phyloP scores from a whole-genome alignment of 2,329 filamentous ascomycete species.

The Cryphonectria nitschkei region DNA sequence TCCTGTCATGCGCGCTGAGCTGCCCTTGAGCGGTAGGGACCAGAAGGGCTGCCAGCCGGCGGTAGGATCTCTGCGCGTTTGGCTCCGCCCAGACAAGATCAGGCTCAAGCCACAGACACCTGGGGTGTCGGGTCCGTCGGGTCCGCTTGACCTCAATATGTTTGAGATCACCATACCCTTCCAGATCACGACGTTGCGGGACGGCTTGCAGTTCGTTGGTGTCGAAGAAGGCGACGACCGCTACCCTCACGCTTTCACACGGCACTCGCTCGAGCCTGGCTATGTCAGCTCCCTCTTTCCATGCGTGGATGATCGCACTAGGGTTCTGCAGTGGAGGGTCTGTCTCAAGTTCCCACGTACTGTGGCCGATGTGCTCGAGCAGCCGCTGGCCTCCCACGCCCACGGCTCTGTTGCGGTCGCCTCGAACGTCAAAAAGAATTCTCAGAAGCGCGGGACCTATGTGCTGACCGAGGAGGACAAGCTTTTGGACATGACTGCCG shows the following conservation, averaged over 20 bases:
- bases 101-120: constrained; percentile 34
- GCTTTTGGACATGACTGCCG: constrained; percentile 82
- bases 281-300: constrained; percentile 87
- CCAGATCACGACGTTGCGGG: constrained; percentile 71
- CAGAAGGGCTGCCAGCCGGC: constrained; percentile 59
- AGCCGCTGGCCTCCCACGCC: constrained; percentile 48
- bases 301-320: constrained; percentile 83
- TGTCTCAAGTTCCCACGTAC: constrained; percentile 86
- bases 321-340: constrained; percentile 80
- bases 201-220: constrained; percentile 91
- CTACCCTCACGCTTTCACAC: constrained; percentile 91
- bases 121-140: constrained; percentile 17
- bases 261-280: constrained; percentile 77
- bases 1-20: constrained; percentile 55
- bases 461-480: constrained; percentile 75
- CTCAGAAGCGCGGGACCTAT: constrained; percentile 44
- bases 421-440: constrained; percentile 35
- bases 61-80: constrained; percentile 54
- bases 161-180: constrained; percentile 71
- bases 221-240: constrained; percentile 77
- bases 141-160: constrained; percentile 24
- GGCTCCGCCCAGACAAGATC: constrained; percentile 41
- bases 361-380: constrained; percentile 73
- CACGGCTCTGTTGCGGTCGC: constrained; percentile 25
- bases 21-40: constrained; percentile 59